These are phyloP conservation scores for Mycosphaerella arachidis DNA, from an alignment of 2,329 filamentous ascomycete genomes.

Conservation along the genomic window DNA sequence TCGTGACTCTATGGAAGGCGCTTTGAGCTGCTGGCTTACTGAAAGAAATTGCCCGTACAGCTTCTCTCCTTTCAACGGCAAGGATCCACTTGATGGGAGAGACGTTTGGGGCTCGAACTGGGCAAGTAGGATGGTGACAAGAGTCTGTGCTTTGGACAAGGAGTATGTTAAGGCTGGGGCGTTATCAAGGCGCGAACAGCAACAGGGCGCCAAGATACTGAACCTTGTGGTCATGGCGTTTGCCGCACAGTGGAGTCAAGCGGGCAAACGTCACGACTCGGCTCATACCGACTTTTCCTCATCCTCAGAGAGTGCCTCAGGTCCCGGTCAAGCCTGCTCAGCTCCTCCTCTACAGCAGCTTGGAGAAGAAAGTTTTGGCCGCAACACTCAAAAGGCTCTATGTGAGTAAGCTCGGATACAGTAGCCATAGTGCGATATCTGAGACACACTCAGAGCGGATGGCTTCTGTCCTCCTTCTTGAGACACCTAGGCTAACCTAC, in stretches of 20 bases:
- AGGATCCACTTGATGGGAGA: not conserved
- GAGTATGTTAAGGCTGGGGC: slow-evolving; percentile 12
- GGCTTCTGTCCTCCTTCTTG: too few relatives aligned
- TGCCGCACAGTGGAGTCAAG: slow-evolving; percentile 17
- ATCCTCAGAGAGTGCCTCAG: not conserved
- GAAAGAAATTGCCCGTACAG: slow-evolving; percentile 20
- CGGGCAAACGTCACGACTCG: not conserved
- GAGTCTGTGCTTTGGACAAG: slow-evolving; percentile 16
- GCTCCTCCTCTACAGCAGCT: not conserved
- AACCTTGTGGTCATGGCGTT: slow-evolving; percentile 17
- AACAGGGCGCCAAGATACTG: slow-evolving; percentile 14
- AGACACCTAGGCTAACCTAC: too few relatives aligned
- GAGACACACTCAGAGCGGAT: too few relatives aligned
- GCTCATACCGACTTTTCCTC: not conserved
- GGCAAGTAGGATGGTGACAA: slow-evolving; percentile 16
- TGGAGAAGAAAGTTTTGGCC: slow-evolving; percentile 11
- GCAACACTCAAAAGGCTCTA: slow-evolving; percentile 13
- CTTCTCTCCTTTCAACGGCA: slow-evolving; percentile 10
- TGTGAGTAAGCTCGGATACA: not conserved
- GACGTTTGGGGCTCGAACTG: slow-evolving; percentile 18
- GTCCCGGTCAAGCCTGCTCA: not conserved
- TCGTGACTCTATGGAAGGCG: slow-evolving; percentile 18
- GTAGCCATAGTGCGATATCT: too few relatives aligned
- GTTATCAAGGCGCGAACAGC: slow-evolving; percentile 11
- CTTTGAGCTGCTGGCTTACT: slow-evolving; percentile 18